Percentiles rank a stretch among this genome's conserved stretches.
phyloP scores from a whole-genome alignment of 164 flowering plant genomes.

The Protea cynaroides region DNA sequence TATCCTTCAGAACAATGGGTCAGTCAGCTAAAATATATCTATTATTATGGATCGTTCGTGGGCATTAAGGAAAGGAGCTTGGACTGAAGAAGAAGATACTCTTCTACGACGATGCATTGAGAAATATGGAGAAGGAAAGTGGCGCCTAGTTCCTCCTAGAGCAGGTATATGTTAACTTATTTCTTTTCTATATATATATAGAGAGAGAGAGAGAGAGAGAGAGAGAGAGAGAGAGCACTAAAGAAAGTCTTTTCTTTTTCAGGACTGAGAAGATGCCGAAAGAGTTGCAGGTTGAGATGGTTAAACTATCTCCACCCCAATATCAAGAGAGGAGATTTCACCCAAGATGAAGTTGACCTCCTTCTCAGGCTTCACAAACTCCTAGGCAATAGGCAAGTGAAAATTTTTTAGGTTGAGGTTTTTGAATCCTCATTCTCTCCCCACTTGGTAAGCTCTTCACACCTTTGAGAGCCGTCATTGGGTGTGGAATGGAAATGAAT shows the following conservation, averaged over 20 bases:
- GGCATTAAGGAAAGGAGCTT: background rate
- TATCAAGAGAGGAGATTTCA: background rate
- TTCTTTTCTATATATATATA: too few relatives aligned
- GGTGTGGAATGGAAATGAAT: too few relatives aligned
- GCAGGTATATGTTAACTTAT: background rate
- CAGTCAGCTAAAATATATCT: too few relatives aligned
- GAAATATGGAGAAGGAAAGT: background rate
- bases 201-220: too few relatives aligned
- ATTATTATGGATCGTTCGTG: background rate
- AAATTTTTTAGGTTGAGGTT: background rate
- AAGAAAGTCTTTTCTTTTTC: background rate
- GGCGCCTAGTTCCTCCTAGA: background rate
- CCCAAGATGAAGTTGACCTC: background rate
- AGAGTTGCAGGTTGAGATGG: slow-evolving; percentile 1
- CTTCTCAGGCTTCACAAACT: background rate
- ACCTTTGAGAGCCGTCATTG: too few relatives aligned
- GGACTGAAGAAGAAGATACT: background rate
- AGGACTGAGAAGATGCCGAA: background rate
- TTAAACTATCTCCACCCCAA: background rate
- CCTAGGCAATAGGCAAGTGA: background rate
- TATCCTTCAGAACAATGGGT: too few relatives aligned
- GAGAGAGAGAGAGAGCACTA: too few relatives aligned
- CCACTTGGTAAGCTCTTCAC: too few relatives aligned
- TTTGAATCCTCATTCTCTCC: too few relatives aligned
- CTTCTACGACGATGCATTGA: background rate